These are phyloP conservation scores for Brasenia schreberi DNA, from an alignment of 164 flowering plant species.

Conservation along the genomic window DNA sequence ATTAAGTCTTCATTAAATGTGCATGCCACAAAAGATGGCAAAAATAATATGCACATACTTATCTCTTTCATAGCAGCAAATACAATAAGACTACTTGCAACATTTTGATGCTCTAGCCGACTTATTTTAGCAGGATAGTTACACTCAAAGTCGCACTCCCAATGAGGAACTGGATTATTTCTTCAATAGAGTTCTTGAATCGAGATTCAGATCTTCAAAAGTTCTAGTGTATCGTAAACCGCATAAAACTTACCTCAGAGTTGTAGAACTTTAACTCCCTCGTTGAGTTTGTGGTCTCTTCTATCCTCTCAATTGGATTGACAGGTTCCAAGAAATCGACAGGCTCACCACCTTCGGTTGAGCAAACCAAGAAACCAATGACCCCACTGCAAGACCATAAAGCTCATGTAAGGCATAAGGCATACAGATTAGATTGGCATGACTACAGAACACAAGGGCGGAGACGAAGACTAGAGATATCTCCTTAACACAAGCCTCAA, in stretches of 20 bases:
- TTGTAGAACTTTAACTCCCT: conserved; percentile 89
- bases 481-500: too few relatives aligned
- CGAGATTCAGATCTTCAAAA: neutral
- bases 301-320: conserved; percentile 90
- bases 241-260: conserved; percentile 45
- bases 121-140: neutral
- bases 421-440: neutral
- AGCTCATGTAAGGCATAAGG: neutral
- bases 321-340: conserved; percentile 75
- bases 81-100: neutral
- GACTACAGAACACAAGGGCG: too few relatives aligned
- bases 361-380: conserved; percentile 87
- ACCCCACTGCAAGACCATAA: conserved; percentile 46
- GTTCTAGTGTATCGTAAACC: neutral
- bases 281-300: conserved; percentile 42
- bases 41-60: too few relatives aligned
- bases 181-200: neutral
- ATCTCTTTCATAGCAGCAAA: neutral
- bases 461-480: too few relatives aligned
- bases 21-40: too few relatives aligned
- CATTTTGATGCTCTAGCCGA: neutral
- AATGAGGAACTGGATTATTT: neutral
- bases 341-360: conserved; percentile 62
- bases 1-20: too few relatives aligned
- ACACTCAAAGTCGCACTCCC: neutral